These are phyloP conservation scores for Cardiospermum halicacabum DNA, from an alignment of 345 rosid genomes.

Conservation along the genomic window DNA sequence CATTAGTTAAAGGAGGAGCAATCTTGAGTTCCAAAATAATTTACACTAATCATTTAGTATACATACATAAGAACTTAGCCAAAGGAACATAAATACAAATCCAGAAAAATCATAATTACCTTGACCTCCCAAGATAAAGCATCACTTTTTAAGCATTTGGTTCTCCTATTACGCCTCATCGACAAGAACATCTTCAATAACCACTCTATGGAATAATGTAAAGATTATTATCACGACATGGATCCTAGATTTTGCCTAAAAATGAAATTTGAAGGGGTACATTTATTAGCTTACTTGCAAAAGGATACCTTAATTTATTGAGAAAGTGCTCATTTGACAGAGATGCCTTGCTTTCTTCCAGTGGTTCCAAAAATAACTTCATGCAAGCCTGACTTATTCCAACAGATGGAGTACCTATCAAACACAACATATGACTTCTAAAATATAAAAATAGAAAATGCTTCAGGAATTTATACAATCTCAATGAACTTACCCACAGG, in stretches of 20 bases:
- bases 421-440: slow-evolving; percentile 14
- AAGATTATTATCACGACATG: not conserved
- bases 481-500: slow-evolving; percentile 69
- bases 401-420: slow-evolving; percentile 74
- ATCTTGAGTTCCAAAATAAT: not conserved
- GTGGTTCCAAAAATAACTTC: slow-evolving; percentile 92
- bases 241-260: slow-evolving; percentile 1
- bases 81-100: not conserved
- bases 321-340: slow-evolving; percentile 72
- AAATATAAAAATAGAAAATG: slow-evolving; percentile 16
- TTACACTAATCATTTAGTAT: not conserved
- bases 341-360: slow-evolving; percentile 94
- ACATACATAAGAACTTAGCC: not conserved
- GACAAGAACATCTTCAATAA: slow-evolving; percentile 53
- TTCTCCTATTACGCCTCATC: slow-evolving; percentile 21
- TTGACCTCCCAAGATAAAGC: slow-evolving; percentile 64
- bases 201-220: slow-evolving; percentile 39
- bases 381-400: slow-evolving; percentile 84
- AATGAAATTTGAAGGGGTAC: slow-evolving; percentile 5
- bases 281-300: slow-evolving; percentile 66
- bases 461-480: not conserved
- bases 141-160: slow-evolving; percentile 23
- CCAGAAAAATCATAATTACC: slow-evolving; percentile 40
- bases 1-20: not conserved
- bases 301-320: slow-evolving; percentile 72